Evolutionary conservation across 1,139 yeast genomes (phyloP), one percentile per base, ranked within the genome.

Genomic region (Pichia sp.): DNA sequence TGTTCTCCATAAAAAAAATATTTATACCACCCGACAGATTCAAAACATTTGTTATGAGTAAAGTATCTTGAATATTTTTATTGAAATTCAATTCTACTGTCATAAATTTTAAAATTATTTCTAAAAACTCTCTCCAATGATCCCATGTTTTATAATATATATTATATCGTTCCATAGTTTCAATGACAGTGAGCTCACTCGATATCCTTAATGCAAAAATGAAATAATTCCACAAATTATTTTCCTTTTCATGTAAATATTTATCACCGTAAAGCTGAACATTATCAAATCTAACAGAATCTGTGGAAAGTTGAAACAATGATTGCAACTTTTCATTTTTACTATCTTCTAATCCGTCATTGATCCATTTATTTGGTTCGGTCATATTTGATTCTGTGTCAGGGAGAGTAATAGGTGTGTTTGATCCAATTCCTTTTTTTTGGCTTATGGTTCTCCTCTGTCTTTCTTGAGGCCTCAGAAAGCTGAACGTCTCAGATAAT

Each of bases 201-300:
- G 51, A 44, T 36, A 49, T 45, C 32, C 44, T 44, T 28, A 51
- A 48, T 1, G 52, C 44, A 49, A 45, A 49, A 7, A 40, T 40
- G 35, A 51, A 39, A 34, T 47, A 49, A 8, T 42, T 41, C 55
- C 55, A 52, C 3, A 48, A 23, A n/a, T 40, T 44, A 31, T 41
- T 39, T 10, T 45, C 45, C 2, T 34, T 31, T 28, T 43, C 43
- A 3, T 32, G 28, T 11, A 48, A 33, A 36, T 44, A 42, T 36
- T 38, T 36, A 5, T 44, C 7, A 4, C 50, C 50, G 34, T 38
- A 48, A 27, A 48, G 44, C 4, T 33, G 34, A 10, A 42, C 29
- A 2, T 43, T 7, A 9, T 34, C 27, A 23, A 38, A 39, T 32
- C 39, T 48, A 37, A 45, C 48, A 7, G 47, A 38, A 5, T 37